phyloP scores from a whole-genome alignment of 352 stramenopile species.

The Globisporangium apiculatum region DNA sequence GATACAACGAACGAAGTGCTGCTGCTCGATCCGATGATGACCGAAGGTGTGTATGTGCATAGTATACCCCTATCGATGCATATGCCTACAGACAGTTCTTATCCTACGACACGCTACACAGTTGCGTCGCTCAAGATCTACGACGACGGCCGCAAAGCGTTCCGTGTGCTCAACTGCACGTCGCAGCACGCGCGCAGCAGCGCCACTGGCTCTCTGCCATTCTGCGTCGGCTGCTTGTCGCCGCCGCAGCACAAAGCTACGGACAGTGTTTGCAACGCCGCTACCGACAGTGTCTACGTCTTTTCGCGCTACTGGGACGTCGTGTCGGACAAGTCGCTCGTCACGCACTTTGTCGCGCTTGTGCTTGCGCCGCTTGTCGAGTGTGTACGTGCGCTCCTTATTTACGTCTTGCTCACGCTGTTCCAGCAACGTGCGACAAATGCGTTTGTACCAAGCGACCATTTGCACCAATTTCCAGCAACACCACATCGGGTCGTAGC shows the following conservation, averaged over 20 bases:
- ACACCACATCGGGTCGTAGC: too few species aligned
- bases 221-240: conserved; percentile 61
- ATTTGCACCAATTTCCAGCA: too few species aligned
- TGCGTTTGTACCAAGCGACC: background rate
- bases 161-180: conserved; percentile 71
- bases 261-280: too few species aligned
- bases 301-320: conserved; percentile 83
- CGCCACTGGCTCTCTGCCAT: conserved; percentile 18
- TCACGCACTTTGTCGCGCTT: conserved; percentile 59
- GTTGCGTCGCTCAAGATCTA: conserved; percentile 67
- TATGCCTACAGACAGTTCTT: too few species aligned
- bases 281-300: conserved; percentile 37
- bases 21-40: conserved; percentile 64
- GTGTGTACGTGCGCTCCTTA: conserved; percentile 48
- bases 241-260: conserved; percentile 22
- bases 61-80: background rate
- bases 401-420: conserved; percentile 52
- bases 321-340: conserved; percentile 64
- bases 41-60: conserved; percentile 33
- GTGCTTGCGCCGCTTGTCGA: conserved; percentile 60
- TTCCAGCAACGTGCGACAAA: conserved; percentile 24
- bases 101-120: background rate
- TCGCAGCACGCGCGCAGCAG: conserved; percentile 29
- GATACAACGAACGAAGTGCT: conserved; percentile 51
- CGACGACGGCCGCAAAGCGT: conserved; percentile 60